Evolutionary conservation across 2,329 filamentous ascomycete species (phyloP).

Genomic region (Pseudomassariella vexata): DNA sequence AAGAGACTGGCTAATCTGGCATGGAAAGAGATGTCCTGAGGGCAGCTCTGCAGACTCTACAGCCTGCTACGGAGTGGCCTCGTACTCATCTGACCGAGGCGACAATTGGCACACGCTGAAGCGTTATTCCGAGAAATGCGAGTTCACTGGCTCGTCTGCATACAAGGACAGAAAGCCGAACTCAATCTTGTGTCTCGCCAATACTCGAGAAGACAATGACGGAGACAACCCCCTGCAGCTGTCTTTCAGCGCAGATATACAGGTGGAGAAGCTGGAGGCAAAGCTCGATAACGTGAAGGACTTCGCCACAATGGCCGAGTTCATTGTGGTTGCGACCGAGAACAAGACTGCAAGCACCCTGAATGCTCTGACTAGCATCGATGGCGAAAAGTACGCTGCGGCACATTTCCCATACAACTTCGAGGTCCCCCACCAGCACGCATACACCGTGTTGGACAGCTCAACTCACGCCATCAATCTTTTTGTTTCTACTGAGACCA

Average conservation of each 20-base stretch:
- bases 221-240: constrained; percentile 61
- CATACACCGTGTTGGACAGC: constrained; percentile 91
- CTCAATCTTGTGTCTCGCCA: constrained; percentile 58
- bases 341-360: constrained; percentile 64
- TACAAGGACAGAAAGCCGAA: constrained; percentile 35
- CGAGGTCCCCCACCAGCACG: constrained; percentile 67
- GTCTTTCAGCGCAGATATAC: constrained; percentile 74
- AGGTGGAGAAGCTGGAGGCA: constrained; percentile 55
- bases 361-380: constrained; percentile 75
- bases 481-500: constrained; percentile 75
- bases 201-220: constrained; percentile 59
- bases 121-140: constrained; percentile 72
- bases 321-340: constrained; percentile 80
- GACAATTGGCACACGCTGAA: constrained; percentile 71
- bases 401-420: constrained; percentile 86
- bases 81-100: constrained; percentile 73
- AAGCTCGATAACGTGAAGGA: constrained; percentile 68
- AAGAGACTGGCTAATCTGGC: constrained; percentile 90
- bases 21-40: constrained; percentile 63
- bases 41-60: constrained; percentile 33
- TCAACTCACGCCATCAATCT: constrained; percentile 92
- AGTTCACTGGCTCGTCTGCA: constrained; percentile 69
- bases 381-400: constrained; percentile 75
- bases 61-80: constrained; percentile 66
- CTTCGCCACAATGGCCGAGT: constrained; percentile 95